A percentile compares a stretch with the other conserved stretches of the same genome.
These are phyloP conservation scores for Russula sp. DNA, from an alignment of 768 basidiomycete genomes.

Conservation along the genomic window DNA sequence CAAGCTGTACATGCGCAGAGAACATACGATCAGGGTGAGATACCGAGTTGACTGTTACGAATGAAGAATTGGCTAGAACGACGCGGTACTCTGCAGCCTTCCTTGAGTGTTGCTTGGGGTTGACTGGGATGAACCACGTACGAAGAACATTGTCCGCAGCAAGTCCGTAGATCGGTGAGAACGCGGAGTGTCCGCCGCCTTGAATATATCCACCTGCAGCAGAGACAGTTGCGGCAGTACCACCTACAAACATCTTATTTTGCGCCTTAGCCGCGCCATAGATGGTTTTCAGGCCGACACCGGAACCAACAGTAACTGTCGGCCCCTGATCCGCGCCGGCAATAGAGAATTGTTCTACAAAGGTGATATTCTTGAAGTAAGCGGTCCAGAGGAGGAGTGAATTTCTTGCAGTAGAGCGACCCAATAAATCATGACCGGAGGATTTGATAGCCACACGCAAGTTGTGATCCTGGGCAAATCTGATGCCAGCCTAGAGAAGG, in stretches of 20 bases:
- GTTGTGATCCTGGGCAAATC: background rate
- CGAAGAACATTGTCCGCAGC: slow-evolving; percentile 28
- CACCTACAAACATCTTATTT: background rate
- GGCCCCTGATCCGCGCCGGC: slow-evolving; percentile 25
- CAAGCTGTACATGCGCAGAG: too few species aligned
- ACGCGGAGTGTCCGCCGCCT: slow-evolving; percentile 27
- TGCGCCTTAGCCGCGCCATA: background rate
- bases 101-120: background rate
- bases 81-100: background rate
- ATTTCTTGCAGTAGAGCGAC: slow-evolving; percentile 33
- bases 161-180: slow-evolving; percentile 25
- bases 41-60: background rate
- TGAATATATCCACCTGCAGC: slow-evolving; percentile 27
- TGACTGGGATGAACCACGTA: slow-evolving; percentile 11
- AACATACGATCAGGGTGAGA: slow-evolving; percentile 16
- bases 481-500: background rate
- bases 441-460: background rate
- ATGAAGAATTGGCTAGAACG: background rate
- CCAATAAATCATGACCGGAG: background rate
- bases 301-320: slow-evolving; percentile 11
- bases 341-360: too few species aligned
- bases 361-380: slow-evolving; percentile 31
- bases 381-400: slow-evolving; percentile 40
- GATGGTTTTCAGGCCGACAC: background rate
- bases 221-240: slow-evolving; percentile 23